phyloP scores from a whole-genome alignment of 352 stramenopile species.

The Pythium angustatum region DNA sequence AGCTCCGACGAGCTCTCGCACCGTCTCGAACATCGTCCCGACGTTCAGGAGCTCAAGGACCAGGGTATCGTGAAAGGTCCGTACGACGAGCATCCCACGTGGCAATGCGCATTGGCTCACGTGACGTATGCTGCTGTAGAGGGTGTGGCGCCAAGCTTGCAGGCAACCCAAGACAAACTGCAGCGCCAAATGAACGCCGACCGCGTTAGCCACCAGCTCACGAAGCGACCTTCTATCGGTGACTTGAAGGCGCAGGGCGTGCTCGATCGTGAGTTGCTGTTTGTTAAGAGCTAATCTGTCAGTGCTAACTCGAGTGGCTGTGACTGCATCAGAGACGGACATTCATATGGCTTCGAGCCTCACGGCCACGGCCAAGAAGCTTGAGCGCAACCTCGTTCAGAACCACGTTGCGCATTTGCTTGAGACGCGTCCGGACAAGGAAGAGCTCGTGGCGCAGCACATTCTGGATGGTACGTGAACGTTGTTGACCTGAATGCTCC shows the following conservation, averaged over 20 bases:
- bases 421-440: conserved; percentile 72
- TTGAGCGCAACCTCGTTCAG: conserved; percentile 76
- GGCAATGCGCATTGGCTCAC: no score
- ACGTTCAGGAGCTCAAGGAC: conserved; percentile 75
- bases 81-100: no score
- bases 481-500: no score
- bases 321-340: conserved; percentile 51
- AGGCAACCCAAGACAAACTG: conserved; percentile 79
- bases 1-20: conserved; percentile 74
- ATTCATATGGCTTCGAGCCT: conserved; percentile 62
- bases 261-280: conserved; percentile 54
- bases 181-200: conserved; percentile 76
- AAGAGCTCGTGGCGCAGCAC: conserved; percentile 75
- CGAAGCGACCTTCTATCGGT: conserved; percentile 61
- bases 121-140: conserved; percentile 27
- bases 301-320: no score
- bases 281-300: neutral
- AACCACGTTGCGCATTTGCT: conserved; percentile 83
- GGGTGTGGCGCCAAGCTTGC: conserved; percentile 70
- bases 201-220: conserved; percentile 71
- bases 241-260: conserved; percentile 64
- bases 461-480: conserved; percentile 56
- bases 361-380: conserved; percentile 72
- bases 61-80: conserved; percentile 64
- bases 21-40: conserved; percentile 61